A percentile compares a stretch with the other conserved stretches of the same genome.
Evolutionary conservation across 495 filamentous ascomycete genomes (phyloP).

Genomic region (Talaromyces borbonicus): DNA sequence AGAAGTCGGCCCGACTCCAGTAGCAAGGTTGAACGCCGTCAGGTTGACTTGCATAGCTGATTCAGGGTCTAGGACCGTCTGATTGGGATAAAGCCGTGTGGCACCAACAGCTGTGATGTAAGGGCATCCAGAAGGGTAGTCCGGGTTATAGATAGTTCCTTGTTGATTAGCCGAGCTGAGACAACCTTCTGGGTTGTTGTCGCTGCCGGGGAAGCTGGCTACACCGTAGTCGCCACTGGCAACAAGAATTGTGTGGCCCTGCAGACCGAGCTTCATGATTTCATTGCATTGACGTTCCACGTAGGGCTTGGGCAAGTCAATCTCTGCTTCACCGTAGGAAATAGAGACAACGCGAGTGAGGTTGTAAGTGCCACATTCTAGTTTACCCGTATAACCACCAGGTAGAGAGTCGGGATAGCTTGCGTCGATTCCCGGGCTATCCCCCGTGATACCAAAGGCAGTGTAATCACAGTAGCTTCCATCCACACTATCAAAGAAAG

Average conservation of each 20-base stretch:
- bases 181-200: constrained; percentile 11
- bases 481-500: constrained; percentile 48
- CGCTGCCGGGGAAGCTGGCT: constrained; percentile 22
- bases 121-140: constrained; percentile 44
- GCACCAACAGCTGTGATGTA: constrained; percentile 43
- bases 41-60: constrained; percentile 33
- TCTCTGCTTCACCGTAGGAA: constrained; percentile 34
- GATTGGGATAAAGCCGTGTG: constrained; percentile 31
- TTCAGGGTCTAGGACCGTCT: constrained; percentile 15
- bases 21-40: constrained; percentile 47
- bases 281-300: constrained; percentile 30
- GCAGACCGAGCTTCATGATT: constrained; percentile 36
- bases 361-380: constrained; percentile 31
- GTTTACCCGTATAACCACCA: constrained; percentile 28
- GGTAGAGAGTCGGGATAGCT: constrained; percentile 32
- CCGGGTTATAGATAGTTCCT: constrained; percentile 36
- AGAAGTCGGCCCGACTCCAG: constrained; percentile 40
- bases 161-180: constrained; percentile 39
- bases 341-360: constrained; percentile 38
- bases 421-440: constrained; percentile 10
- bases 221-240: constrained; percentile 36
- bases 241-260: constrained; percentile 29
- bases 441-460: constrained; percentile 12
- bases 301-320: constrained; percentile 24
- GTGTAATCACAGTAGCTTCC: constrained; percentile 21